A percentile compares a stretch with the other conserved stretches of the same genome.
These are phyloP conservation scores for Wickerhamiella dianesei DNA, from an alignment of 805 yeast genomes.

Conservation along the genomic window DNA sequence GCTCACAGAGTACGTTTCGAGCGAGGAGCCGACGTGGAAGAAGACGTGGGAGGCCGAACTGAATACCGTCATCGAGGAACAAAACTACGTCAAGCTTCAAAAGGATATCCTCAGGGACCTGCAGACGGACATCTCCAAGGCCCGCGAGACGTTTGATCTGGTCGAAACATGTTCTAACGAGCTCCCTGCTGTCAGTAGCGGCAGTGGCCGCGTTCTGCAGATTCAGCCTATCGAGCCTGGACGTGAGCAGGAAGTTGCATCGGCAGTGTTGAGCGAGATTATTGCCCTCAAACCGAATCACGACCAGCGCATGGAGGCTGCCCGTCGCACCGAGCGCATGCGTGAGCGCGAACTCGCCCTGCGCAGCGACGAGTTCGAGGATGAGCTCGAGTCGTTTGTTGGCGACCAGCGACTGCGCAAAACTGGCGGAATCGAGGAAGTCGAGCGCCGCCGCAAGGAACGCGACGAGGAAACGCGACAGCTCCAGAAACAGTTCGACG, in stretches of 20 bases:
- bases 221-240: conserved; percentile 20
- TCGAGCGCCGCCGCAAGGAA: conserved; percentile 52
- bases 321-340: conserved; percentile 70
- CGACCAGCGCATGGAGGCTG: conserved; percentile 73
- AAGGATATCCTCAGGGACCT: conserved; percentile 73
- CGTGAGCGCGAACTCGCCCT: conserved; percentile 57
- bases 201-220: background rate
- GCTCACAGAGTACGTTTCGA: conserved; percentile 47
- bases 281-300: conserved; percentile 71
- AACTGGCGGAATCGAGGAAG: conserved; percentile 80
- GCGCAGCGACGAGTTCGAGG: conserved; percentile 56
- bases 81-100: conserved; percentile 79
- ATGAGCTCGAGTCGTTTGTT: conserved; percentile 76
- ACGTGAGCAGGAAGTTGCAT: conserved; percentile 12
- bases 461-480: conserved; percentile 57
- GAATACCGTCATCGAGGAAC: conserved; percentile 84
- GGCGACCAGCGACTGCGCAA: conserved; percentile 61
- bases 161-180: conserved; percentile 39
- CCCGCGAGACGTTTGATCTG: conserved; percentile 65
- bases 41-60: conserved; percentile 84
- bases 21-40: conserved; percentile 78
- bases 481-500: conserved; percentile 22
- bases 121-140: conserved; percentile 65
- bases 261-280: conserved; percentile 67
- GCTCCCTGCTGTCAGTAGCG: background rate